These are phyloP conservation scores for Holtermanniella nyarrowii DNA, from an alignment of 768 basidiomycete genomes.

Conservation along the genomic window DNA sequence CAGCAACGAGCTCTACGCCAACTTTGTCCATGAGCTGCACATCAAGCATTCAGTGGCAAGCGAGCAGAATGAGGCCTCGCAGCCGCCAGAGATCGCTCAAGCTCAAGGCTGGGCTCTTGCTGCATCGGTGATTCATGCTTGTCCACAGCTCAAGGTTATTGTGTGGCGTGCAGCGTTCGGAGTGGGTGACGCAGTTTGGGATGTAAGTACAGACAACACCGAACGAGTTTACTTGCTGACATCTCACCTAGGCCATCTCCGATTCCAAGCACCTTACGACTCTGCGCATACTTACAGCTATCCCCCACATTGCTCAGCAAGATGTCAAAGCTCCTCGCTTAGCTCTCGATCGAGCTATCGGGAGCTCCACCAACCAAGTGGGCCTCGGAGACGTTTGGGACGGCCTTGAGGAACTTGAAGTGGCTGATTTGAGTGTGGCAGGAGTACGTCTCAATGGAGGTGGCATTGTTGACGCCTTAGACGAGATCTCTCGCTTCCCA, in stretches of 20 bases:
- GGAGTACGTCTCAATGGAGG: neutral
- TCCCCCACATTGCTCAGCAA: neutral
- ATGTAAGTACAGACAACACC: neutral
- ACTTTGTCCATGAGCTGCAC: neutral
- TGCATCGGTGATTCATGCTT: neutral
- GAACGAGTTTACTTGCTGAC: neutral
- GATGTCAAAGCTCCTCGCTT: neutral
- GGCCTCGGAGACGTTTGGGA: neutral
- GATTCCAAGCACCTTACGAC: neutral
- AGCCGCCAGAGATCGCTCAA: too few relatives aligned
- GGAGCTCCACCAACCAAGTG: neutral
- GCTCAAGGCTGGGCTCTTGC: neutral
- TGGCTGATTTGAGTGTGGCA: neutral
- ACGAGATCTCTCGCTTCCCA: conserved; percentile 8
- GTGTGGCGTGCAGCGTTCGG: neutral
- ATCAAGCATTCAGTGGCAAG: too few relatives aligned
- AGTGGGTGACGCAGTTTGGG: neutral
- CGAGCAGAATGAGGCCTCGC: too few relatives aligned
- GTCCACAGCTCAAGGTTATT: neutral
- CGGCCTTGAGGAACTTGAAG: neutral
- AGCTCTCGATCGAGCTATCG: neutral
- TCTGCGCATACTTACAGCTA: neutral
- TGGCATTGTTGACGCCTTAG: conserved; percentile 1
- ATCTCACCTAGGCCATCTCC: neutral
- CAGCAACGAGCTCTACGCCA: neutral